These are phyloP conservation scores for Colletotrichum ledebouriae DNA, from an alignment of 2,329 filamentous ascomycete genomes.

Conservation along the genomic window DNA sequence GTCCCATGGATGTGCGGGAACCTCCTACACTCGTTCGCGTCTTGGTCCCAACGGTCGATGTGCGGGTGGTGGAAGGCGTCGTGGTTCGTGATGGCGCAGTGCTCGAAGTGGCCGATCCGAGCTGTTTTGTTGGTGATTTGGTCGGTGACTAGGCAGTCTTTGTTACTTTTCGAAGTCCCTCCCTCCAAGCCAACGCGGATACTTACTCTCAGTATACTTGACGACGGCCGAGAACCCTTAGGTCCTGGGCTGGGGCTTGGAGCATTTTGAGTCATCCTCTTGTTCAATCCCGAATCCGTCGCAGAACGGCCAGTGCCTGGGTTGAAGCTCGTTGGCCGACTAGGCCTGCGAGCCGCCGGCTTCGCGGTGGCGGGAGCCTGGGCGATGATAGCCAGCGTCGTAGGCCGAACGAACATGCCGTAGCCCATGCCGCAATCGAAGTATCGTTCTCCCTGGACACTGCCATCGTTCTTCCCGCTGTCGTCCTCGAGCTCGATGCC, in stretches of 20 bases:
- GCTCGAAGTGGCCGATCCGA: slow-evolving; percentile 68
- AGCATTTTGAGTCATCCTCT: slow-evolving; percentile 78
- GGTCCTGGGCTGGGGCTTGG: slow-evolving; percentile 79
- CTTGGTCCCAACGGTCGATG: slow-evolving; percentile 60
- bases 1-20: slow-evolving; percentile 75
- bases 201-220: slow-evolving; percentile 68
- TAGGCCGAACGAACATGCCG: slow-evolving; percentile 87
- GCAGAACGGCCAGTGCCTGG: slow-evolving; percentile 56
- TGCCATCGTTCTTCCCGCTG: slow-evolving; percentile 93
- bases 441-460: slow-evolving; percentile 88
- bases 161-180: slow-evolving; percentile 16
- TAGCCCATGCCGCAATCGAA: slow-evolving; percentile 84
- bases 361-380: slow-evolving; percentile 57
- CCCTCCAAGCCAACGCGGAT: not conserved
- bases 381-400: slow-evolving; percentile 73
- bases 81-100: slow-evolving; percentile 72
- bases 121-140: slow-evolving; percentile 84
- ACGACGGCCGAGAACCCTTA: slow-evolving; percentile 65
- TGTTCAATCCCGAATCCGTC: slow-evolving; percentile 67
- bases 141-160: slow-evolving; percentile 72
- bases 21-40: slow-evolving; percentile 68
- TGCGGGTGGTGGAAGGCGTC: slow-evolving; percentile 71
- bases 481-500: slow-evolving; percentile 88
- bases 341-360: slow-evolving; percentile 53
- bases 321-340: slow-evolving; percentile 65